Percentiles rank a stretch among this genome's conserved stretches.
Evolutionary conservation across 1,139 yeast genomes (phyloP).

Genomic region (Pneumocystis oryctolagi): DNA sequence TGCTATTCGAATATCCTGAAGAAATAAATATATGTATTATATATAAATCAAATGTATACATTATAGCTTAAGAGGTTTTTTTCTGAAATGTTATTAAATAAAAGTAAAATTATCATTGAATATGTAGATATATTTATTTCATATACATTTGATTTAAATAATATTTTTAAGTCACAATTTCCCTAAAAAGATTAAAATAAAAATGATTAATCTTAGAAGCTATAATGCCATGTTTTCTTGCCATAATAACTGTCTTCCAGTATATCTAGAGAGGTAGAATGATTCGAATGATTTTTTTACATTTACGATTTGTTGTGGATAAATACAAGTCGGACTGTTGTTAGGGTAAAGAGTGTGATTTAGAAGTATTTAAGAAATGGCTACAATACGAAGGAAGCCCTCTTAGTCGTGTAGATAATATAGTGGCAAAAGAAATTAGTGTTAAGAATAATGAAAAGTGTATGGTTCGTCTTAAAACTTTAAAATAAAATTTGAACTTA

Average conservation of each 20-base stretch:
- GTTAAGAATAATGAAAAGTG: background rate
- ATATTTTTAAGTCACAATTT: constrained; percentile 31
- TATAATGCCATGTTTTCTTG: constrained; percentile 38
- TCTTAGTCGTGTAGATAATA: background rate
- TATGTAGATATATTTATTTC: constrained; percentile 69
- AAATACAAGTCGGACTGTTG: constrained; percentile 38
- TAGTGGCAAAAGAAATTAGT: background rate
- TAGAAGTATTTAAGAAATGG: background rate
- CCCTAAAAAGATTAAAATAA: constrained; percentile 64
- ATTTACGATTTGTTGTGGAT: constrained; percentile 35
- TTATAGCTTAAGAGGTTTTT: constrained; percentile 17
- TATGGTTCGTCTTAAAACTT: background rate
- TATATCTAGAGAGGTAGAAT: constrained; percentile 48
- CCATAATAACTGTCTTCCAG: constrained; percentile 68
- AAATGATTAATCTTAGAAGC: background rate
- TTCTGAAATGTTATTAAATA: constrained; percentile 47
- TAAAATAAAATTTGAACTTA: background rate
- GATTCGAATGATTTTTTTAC: constrained; percentile 32
- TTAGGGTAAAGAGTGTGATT: background rate
- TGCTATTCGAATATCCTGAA: constrained; percentile 43
- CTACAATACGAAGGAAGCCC: background rate
- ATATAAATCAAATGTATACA: background rate
- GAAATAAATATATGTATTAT: constrained; percentile 31
- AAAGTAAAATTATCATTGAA: constrained; percentile 60
- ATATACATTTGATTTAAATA: constrained; percentile 54